Percentiles rank a stretch among this genome's conserved stretches.
Conservation (phyloP, 2,329 filamentous ascomycete species). For the Neocatenulostroma microsporum region DNA sequence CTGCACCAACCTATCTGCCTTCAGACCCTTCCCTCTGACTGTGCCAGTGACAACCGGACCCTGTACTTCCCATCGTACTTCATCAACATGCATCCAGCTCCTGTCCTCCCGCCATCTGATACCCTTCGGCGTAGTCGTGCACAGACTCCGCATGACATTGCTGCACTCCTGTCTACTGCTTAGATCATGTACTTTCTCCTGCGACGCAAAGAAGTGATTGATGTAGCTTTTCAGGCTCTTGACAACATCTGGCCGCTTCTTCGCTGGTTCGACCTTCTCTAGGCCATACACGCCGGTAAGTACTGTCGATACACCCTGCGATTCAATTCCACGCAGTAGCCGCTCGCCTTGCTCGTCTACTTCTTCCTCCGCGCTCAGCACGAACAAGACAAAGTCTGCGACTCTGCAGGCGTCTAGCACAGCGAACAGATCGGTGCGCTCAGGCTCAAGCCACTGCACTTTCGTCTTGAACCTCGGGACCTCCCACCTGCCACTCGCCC, state of each 20-base stretch:
- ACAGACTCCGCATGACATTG: slow-evolving; percentile 83
- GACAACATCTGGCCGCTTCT: slow-evolving; percentile 67
- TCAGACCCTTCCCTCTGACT: slow-evolving; percentile 76
- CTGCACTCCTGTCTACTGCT: slow-evolving; percentile 85
- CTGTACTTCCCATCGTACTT: slow-evolving; percentile 59
- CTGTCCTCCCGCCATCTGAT: slow-evolving; percentile 92
- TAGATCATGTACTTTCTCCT: slow-evolving; percentile 83
- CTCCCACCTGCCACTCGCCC: slow-evolving; percentile 52
- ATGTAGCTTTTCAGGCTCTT: slow-evolving; percentile 86
- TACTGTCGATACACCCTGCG: slow-evolving; percentile 90
- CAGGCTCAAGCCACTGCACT: slow-evolving; percentile 75
- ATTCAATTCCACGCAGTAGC: slow-evolving; percentile 78
- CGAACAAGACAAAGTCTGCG: slow-evolving; percentile 84
- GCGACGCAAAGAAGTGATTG: slow-evolving; percentile 84
- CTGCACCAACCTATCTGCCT: slow-evolving; percentile 82
- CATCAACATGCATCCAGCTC: slow-evolving; percentile 89
- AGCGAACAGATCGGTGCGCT: slow-evolving; percentile 59
- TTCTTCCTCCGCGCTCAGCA: slow-evolving; percentile 74
- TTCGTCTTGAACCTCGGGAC: slow-evolving; percentile 94
- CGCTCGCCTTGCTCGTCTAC: slow-evolving; percentile 79
- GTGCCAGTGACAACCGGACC: slow-evolving; percentile 63
- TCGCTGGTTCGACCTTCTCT: slow-evolving; percentile 68
- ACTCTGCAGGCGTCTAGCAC: slow-evolving; percentile 79
- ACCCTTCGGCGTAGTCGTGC: slow-evolving; percentile 85
- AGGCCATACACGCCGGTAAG: slow-evolving; percentile 68